Base-by-base conservation (phyloP, 257 asterid genomes). In the Capsicum baccatum region DNA sequence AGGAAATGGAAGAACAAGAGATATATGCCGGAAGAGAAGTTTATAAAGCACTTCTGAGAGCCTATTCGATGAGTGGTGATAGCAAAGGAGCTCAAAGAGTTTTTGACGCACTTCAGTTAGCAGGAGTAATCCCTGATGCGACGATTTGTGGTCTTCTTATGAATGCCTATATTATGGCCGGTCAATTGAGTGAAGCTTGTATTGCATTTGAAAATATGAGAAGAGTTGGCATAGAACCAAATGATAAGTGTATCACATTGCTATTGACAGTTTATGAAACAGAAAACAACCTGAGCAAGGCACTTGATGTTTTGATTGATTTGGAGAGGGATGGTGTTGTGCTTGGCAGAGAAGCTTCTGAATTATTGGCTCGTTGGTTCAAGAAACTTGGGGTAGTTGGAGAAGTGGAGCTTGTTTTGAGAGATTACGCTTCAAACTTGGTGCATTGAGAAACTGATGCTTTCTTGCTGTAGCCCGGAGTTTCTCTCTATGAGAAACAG, bases 1-100 rank as follows among this genome's bases (percentile, higher is more conserved):
- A 64, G 83, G 99, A 93, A 90, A 92, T 93, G 97, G 97, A 92
- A 79, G 90, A 88, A 21, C 90, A 84, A 88, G 94, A 93, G 59
- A 83, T 87, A 19, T 90, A 91, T 57, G 98, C 98, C 0, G 97
- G 92, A 42, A 90, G 92, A 83, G 99, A 96, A 92, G 97, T 96
- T 55, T 94, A 92, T 69, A 96, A 96, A 82, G 98, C 99, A 2
- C 82, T 96, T n/a, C 85, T 96, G 67, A 88, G 98, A 90, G 90
- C 94, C 6, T 95, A 93, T 87, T 96, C 99, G 3, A 92, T 92
- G 97, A 56, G 35, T 8, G 97, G 99, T 6, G 94, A 94, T 81
- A 85, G 90, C 85, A 47, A 52, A 84, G 97, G 97, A 76, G 96
- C 99, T 60, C 97, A 96, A 83, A 89, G 97, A 87, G 88, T 92